phyloP scores from a whole-genome alignment of 1,284 basidiomycete genomes.

The Vanrija sp. region DNA sequence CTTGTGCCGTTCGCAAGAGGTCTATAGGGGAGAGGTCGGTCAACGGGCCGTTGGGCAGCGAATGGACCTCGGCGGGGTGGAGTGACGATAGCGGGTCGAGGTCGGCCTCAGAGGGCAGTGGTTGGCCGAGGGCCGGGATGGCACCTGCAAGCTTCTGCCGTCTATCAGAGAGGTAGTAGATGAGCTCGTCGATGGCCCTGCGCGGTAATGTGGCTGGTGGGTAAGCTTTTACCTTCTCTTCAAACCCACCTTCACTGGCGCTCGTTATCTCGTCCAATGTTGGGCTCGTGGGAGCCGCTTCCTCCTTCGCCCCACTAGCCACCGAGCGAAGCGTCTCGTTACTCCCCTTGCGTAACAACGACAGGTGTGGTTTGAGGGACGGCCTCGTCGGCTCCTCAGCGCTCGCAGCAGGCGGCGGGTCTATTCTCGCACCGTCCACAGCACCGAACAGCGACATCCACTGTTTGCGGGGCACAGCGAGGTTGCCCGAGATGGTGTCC shows the following conservation, averaged over 20 bases:
- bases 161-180: constrained; percentile 67
- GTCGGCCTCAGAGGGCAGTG: constrained; percentile 53
- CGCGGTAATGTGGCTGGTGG: constrained; percentile 19
- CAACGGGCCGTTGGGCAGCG: constrained; percentile 67
- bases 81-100: constrained; percentile 40
- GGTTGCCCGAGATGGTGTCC: constrained; percentile 69
- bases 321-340: constrained; percentile 30
- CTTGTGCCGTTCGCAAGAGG: constrained; percentile 79
- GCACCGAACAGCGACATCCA: constrained; percentile 89
- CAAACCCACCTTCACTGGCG: neutral
- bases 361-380: constrained; percentile 3
- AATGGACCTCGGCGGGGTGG: constrained; percentile 62
- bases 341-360: constrained; percentile 32
- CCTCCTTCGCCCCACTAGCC: constrained; percentile 3
- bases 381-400: neutral
- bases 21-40: constrained; percentile 69
- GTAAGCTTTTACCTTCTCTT: no score
- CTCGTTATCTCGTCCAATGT: no score
- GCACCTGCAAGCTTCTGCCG: constrained; percentile 77
- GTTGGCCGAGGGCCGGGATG: constrained; percentile 64
- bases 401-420: constrained; percentile 17
- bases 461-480: constrained; percentile 61
- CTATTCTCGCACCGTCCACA: constrained; percentile 50
- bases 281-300: no score
- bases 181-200: constrained; percentile 50